Evolutionary conservation across 768 basidiomycete genomes (phyloP).

Genomic region (Phanerochaete sordida): DNA sequence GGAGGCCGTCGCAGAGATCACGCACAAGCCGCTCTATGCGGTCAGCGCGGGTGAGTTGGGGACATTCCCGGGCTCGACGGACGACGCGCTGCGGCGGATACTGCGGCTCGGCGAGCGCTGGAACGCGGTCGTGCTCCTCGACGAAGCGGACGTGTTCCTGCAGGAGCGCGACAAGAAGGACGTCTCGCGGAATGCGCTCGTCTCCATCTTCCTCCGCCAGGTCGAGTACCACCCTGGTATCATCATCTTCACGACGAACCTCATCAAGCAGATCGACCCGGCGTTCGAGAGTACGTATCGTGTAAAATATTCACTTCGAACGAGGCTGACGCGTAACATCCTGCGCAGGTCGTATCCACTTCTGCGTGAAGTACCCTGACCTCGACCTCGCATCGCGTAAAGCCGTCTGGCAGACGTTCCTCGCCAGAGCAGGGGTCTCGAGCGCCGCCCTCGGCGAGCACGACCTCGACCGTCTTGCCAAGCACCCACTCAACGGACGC

Average conservation of each 20-base stretch:
- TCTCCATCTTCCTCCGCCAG: slow-evolving; percentile 34
- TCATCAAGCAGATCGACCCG: slow-evolving; percentile 25
- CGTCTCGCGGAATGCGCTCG: slow-evolving; percentile 30
- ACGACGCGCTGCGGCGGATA: slow-evolving; percentile 19
- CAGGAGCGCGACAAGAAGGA: slow-evolving; percentile 20
- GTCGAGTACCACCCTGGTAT: slow-evolving; percentile 38
- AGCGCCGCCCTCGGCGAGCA: slow-evolving; percentile 11
- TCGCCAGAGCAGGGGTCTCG: slow-evolving; percentile 10
- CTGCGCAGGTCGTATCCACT: slow-evolving; percentile 31
- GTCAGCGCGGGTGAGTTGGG: slow-evolving; percentile 34
- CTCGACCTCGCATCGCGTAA: slow-evolving; percentile 23
- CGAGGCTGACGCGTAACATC: background rate
- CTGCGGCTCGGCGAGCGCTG: slow-evolving; percentile 30
- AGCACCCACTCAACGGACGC: slow-evolving; percentile 25
- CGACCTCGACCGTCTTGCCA: slow-evolving; percentile 20
- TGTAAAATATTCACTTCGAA: no score
- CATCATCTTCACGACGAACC: slow-evolving; percentile 33
- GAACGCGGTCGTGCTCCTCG: slow-evolving; percentile 33
- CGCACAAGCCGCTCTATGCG: slow-evolving; percentile 26
- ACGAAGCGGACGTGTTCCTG: slow-evolving; percentile 29
- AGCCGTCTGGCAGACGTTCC: slow-evolving; percentile 29
- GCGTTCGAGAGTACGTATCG: slow-evolving; percentile 31
- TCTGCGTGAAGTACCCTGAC: slow-evolving; percentile 30
- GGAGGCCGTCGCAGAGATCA: slow-evolving; percentile 31
- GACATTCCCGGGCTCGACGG: slow-evolving; percentile 21